Evolutionary conservation across 768 basidiomycete species (phyloP).

Genomic region (Trametes coccinea): DNA sequence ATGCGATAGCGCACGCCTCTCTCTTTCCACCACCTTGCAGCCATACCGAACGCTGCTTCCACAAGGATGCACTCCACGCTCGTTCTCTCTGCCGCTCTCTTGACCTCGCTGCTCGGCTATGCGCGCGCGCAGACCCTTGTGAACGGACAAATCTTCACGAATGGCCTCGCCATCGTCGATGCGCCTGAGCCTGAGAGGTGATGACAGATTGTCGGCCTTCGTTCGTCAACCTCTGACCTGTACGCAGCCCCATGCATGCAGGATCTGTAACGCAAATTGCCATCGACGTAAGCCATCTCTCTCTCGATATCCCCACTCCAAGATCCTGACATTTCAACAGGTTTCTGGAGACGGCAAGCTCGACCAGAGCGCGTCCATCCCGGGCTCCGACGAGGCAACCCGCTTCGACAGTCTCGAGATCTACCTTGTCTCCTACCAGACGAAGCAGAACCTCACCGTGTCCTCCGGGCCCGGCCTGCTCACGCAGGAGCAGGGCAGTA

Average conservation of each 20-base stretch:
- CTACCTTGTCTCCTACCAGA: slow-evolving; percentile 45
- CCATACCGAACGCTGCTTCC: neutral
- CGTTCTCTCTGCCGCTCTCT: slow-evolving; percentile 21
- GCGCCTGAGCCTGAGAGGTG: slow-evolving; percentile 31
- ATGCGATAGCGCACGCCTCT: neutral
- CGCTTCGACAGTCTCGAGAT: slow-evolving; percentile 44
- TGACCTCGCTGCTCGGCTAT: neutral
- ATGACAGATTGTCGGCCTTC: neutral
- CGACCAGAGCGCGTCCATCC: slow-evolving; percentile 34
- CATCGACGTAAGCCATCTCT: slow-evolving; percentile 33
- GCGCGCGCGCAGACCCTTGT: slow-evolving; percentile 28
- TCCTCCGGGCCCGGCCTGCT: slow-evolving; percentile 43
- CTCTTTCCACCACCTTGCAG: neutral
- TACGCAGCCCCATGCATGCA: slow-evolving; percentile 32
- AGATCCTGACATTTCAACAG: slow-evolving; percentile 18
- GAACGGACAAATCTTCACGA: slow-evolving; percentile 34
- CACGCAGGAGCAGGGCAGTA: slow-evolving; percentile 42
- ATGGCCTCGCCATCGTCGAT: slow-evolving; percentile 38
- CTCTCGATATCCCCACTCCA: too few species aligned
- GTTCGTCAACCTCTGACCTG: neutral
- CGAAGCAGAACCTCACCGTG: slow-evolving; percentile 45
- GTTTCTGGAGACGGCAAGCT: slow-evolving; percentile 50
- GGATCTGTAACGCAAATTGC: slow-evolving; percentile 36
- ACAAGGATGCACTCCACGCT: slow-evolving; percentile 24
- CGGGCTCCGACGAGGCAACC: slow-evolving; percentile 38